phyloP scores from a whole-genome alignment of 2,329 filamentous ascomycete genomes.

The Sporothrix protearum region DNA sequence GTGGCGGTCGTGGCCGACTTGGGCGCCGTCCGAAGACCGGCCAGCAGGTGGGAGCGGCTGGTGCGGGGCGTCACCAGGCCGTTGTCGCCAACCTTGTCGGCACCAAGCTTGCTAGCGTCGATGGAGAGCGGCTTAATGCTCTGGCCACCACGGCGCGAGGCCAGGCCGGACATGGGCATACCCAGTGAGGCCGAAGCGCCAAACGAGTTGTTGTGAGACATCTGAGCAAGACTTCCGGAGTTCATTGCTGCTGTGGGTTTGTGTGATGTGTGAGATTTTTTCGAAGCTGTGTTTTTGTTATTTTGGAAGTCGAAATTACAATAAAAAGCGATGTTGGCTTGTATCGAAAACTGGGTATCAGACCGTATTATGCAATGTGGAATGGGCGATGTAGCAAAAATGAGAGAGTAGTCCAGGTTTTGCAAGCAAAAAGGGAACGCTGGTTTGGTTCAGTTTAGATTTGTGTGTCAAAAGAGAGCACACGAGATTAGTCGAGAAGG shows the following conservation, averaged over 20 bases:
- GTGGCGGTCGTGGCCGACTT: constrained; percentile 74
- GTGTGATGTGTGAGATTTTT: constrained; percentile 10
- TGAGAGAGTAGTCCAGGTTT: constrained; percentile 18
- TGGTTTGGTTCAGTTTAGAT: not conserved
- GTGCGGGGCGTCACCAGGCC: constrained; percentile 80
- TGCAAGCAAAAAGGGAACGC: constrained; percentile 12
- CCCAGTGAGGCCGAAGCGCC: constrained; percentile 63
- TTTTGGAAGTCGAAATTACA: not conserved
- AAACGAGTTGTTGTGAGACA: constrained; percentile 88
- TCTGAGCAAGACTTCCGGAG: constrained; percentile 99
- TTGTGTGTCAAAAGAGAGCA: constrained; percentile 17
- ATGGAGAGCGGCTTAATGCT: constrained; percentile 88
- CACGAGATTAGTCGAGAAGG: constrained; percentile 21
- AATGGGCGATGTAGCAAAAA: constrained; percentile 18
- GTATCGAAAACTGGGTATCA: constrained; percentile 15
- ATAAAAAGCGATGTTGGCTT: not conserved
- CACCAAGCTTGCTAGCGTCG: constrained; percentile 65
- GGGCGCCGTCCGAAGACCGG: constrained; percentile 86
- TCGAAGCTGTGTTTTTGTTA: not conserved
- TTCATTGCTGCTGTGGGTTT: constrained; percentile 60
- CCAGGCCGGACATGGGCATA: constrained; percentile 75
- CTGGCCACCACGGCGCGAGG: constrained; percentile 76
- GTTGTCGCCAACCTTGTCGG: constrained; percentile 56
- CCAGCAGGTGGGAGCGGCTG: constrained; percentile 89
- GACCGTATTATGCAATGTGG: constrained; percentile 15